A percentile compares a stretch with the other conserved stretches of the same genome.
Conservation (phyloP, 2,329 filamentous ascomycete species). For the Bipolaris sorokiniana region DNA sequence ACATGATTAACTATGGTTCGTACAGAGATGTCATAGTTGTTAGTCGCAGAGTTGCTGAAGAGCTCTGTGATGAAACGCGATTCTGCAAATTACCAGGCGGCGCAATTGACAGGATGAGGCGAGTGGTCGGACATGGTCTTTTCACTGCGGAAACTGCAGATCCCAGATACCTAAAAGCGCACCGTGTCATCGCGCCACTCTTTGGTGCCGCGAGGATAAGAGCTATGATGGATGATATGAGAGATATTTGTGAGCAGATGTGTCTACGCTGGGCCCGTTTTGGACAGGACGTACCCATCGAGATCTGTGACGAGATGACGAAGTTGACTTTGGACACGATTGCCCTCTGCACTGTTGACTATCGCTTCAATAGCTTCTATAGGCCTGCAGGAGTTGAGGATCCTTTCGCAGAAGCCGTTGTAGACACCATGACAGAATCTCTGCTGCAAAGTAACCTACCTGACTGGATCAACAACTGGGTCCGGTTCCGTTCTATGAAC, state of each 20-base stretch:
- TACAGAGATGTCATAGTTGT: too few relatives aligned
- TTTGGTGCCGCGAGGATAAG: conserved; percentile 71
- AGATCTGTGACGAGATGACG: conserved; percentile 39
- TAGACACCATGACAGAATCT: conserved; percentile 31
- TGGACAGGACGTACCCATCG: conserved; percentile 21
- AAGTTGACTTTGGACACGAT: conserved; percentile 38
- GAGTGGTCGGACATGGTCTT: conserved; percentile 33
- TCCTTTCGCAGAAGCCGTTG: conserved; percentile 34
- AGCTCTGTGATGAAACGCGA: not conserved
- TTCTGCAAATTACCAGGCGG: not conserved
- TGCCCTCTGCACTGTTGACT: conserved; percentile 39
- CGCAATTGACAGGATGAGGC: conserved; percentile 16
- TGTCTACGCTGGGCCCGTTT: conserved; percentile 62
- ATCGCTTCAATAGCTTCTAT: conserved; percentile 42
- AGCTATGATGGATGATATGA: conserved; percentile 63
- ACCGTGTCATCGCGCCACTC: conserved; percentile 67
- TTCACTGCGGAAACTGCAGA: conserved; percentile 23
- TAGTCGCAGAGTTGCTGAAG: not conserved
- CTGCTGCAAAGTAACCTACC: not conserved
- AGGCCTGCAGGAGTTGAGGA: not conserved
- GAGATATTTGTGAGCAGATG: conserved; percentile 66
- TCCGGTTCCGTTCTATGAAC: conserved; percentile 29
- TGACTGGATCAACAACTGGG: not conserved
- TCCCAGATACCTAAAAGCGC: conserved; percentile 32
- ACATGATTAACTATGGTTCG: not conserved